Base-by-base conservation (phyloP, 2,329 filamentous ascomycete genomes). In the Karstenula rhodostoma region DNA sequence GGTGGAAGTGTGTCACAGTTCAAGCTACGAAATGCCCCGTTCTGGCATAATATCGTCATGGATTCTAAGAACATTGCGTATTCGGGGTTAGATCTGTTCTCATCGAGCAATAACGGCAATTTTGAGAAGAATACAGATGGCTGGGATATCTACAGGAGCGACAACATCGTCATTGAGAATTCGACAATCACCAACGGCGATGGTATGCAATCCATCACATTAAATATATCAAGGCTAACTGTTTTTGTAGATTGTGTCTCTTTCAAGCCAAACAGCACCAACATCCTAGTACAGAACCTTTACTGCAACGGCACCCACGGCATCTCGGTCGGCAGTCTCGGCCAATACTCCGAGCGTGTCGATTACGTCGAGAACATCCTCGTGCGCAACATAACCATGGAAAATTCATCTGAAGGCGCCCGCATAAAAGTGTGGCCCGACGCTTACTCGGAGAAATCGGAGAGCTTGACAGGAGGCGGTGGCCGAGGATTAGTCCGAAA, bases 401-500 rank as follows among this genome's bases (percentile, higher is more conserved):
- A 76, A 68, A 78, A 81, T 58, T 72, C 71, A 2, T 79, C 84
- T 56, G 86, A 90, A 65, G 89, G 87, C 35, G 89, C 89, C 0
- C 86, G 89, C 59, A 91, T 92, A 78, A 92, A 92, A 77, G 89
- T 91, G 57, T 92, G 89, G 89, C 88, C 89, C 0, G 87, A 87
- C 33, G 69, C 83, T n/a, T 69, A 82, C 4, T 82, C 85, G 1
- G 82, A 83, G 0, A 77, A 89, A 4, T 85, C 85, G 17, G 85
- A 83, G 19, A 85, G 88, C 58, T 82, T 89, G 0, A 85, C 87
- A 67, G 89, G 89, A 6, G 88, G 89, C 19, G 89, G 88, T 19
- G 88, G 88, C 40, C 76, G 75, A 5, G 87, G 89, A 25, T 79
- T 80, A 40, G 89, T 91, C 51, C 82, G 81, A 60, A 91, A 91